Evolutionary conservation across 2,329 filamentous ascomycete species (phyloP), one percentile per base, ranked within the genome.

Genomic region (Hymenoscyphus linearis): DNA sequence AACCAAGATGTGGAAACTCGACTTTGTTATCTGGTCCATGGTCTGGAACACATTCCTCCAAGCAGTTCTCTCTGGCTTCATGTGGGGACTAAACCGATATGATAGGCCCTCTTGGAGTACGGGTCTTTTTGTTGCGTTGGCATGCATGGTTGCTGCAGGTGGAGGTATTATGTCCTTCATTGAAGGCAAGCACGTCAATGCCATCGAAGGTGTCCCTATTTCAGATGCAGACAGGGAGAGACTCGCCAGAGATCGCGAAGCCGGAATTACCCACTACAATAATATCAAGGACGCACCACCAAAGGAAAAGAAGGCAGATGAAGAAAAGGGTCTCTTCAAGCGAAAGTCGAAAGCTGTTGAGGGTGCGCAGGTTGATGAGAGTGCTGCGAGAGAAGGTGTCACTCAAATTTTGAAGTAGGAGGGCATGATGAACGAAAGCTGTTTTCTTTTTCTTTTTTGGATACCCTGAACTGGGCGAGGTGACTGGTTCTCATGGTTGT

Each of bases 21-120:
- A 95, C 66, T 85, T 88, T 60, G 85, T 93, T 36, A 80, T 96
- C 37, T 93, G 88, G 87, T 81, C 87, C 67, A 92, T 91, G 75
- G 81, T 91, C 2, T 80, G 79, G 77, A 96, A 96, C 70, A 95
- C 91, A 0, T 81, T 93, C 59, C 80, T 95, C 52, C 92, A 96
- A 73, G 81, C 81, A 44, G 80, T 85, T 18, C 80, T 96, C 1
- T 88, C 85, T 9, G 87, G 83, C 2, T 89, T 91, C 76, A 96
- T 96, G 91, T 96, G 90, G 89, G 86, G 84, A 1, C 79, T 89
- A 74, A 89, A 90, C 70, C 79, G 89, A 25, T 87, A 86, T 69
- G 76, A 88, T 25, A 80, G 91, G n/a, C 90, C 91, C 0, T 82
- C 83, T 25, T 96, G 90, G 90, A 83, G 86, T 12, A 93, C 90